phyloP scores from a whole-genome alignment of 495 filamentous ascomycete species.

The Acidomyces sp. region DNA sequence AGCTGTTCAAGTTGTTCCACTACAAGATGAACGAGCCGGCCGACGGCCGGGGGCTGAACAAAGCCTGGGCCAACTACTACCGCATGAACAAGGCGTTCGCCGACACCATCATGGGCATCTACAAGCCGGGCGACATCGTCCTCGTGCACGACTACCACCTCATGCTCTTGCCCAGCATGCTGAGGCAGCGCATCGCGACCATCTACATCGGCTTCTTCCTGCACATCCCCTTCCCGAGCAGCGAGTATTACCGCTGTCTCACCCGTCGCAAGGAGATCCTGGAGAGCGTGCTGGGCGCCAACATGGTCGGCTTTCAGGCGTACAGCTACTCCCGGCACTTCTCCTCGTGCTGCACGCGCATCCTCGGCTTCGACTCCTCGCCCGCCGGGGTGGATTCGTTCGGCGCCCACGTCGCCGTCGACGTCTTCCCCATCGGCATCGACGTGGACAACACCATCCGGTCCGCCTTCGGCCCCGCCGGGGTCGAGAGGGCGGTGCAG shows the following conservation, averaged over 20 bases:
- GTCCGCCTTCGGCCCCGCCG: constrained; percentile 52
- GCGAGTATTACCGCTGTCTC: constrained; percentile 79
- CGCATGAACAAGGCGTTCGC: constrained; percentile 80
- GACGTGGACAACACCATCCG: constrained; percentile 59
- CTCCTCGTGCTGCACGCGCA: constrained; percentile 75
- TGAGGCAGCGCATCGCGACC: constrained; percentile 67
- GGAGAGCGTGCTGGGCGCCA: constrained; percentile 74
- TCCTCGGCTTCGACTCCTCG: constrained; percentile 71
- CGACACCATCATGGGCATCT: constrained; percentile 67
- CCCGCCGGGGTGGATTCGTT: constrained; percentile 75
- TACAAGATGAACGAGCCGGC: constrained; percentile 84
- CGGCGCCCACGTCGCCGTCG: constrained; percentile 73
- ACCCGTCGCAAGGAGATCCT: constrained; percentile 76
- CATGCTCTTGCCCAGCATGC: constrained; percentile 68
- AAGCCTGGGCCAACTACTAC: constrained; percentile 79
- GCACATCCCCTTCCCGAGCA: constrained; percentile 85
- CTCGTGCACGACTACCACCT: constrained; percentile 89
- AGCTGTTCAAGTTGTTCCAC: constrained; percentile 80
- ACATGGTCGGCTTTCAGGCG: constrained; percentile 86
- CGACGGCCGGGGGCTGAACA: constrained; percentile 65
- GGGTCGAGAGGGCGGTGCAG: constrained; percentile 51
- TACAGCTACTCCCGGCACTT: constrained; percentile 89
- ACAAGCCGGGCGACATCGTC: constrained; percentile 81
- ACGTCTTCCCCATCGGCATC: constrained; percentile 85
- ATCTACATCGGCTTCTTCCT: constrained; percentile 86